phyloP scores from a whole-genome alignment of 306 rosid species.

The Fagus crenata region DNA sequence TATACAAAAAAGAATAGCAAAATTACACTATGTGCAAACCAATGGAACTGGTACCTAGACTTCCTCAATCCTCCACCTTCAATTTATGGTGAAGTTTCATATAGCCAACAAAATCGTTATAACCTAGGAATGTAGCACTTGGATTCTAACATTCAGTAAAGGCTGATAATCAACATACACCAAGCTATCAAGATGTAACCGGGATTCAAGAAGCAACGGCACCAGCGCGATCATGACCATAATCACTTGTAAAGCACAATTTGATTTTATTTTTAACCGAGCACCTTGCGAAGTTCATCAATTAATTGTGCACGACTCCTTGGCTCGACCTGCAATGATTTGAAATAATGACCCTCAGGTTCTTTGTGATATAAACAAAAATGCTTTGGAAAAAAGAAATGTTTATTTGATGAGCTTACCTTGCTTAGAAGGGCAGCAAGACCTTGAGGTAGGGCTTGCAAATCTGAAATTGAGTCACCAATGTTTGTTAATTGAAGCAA shows the following conservation, averaged over 20 bases:
- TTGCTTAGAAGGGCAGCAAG: conserved; percentile 89
- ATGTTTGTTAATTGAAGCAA: conserved; percentile 68
- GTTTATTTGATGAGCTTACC: conserved; percentile 45
- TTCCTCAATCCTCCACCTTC: conserved; percentile 3
- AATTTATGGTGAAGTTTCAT: conserved; percentile 14
- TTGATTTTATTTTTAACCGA: conserved; percentile 34
- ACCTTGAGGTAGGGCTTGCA: conserved; percentile 92
- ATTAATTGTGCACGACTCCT: conserved; percentile 53
- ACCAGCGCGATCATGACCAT: background rate
- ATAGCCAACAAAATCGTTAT: conserved; percentile 2
- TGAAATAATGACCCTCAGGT: conserved; percentile 30
- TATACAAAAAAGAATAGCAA: conserved; percentile 9
- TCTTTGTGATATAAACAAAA: conserved; percentile 20
- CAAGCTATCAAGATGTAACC: background rate
- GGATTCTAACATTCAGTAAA: conserved; percentile 20
- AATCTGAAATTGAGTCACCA: conserved; percentile 65
- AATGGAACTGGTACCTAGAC: background rate
- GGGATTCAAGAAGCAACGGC: conserved; percentile 10
- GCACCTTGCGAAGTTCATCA: conserved; percentile 76
- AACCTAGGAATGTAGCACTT: conserved; percentile 11
- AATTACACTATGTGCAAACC: conserved; percentile 20
- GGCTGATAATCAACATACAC: conserved; percentile 12
- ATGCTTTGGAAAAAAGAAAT: conserved; percentile 11
- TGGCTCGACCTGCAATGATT: conserved; percentile 69
- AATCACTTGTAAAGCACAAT: background rate